Conservation (phyloP, 345 rosid species). For the Euphorbia tirucalli region DNA sequence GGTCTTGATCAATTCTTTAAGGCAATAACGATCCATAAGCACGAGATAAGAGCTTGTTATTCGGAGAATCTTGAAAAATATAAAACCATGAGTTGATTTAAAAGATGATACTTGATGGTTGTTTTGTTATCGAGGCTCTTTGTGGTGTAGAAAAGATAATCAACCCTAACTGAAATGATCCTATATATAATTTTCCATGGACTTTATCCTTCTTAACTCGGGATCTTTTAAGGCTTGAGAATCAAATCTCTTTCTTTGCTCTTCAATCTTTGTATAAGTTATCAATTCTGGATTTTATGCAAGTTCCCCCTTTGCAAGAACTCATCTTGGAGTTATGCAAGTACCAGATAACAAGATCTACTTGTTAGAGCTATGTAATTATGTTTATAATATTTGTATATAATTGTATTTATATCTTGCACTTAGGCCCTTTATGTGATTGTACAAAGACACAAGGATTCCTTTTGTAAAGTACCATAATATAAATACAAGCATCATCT, state of each 20-base stretch:
- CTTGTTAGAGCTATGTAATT: too few species aligned
- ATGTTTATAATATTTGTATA: too few species aligned
- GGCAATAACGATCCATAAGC: background rate
- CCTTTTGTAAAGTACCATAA: too few species aligned
- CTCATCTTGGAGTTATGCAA: background rate
- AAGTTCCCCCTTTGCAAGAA: background rate
- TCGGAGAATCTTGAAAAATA: background rate
- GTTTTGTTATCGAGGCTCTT: background rate
- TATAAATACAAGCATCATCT: too few species aligned
- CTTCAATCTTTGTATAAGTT: conserved; percentile 11
- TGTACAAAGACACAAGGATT: too few species aligned
- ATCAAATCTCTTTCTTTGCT: background rate
- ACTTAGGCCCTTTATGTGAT: too few species aligned
- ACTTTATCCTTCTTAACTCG: background rate
- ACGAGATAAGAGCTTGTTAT: background rate
- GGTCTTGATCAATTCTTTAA: background rate
- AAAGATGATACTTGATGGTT: conserved; percentile 1
- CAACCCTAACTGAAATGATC: background rate
- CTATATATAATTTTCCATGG: background rate
- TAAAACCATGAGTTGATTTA: background rate
- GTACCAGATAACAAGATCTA: background rate
- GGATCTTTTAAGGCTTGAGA: too few species aligned
- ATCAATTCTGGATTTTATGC: conserved; percentile 8
- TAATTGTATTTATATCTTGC: too few species aligned
- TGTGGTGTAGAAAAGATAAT: background rate